Conservation (phyloP, 768 basidiomycete genomes). For the Collybia sordida region DNA sequence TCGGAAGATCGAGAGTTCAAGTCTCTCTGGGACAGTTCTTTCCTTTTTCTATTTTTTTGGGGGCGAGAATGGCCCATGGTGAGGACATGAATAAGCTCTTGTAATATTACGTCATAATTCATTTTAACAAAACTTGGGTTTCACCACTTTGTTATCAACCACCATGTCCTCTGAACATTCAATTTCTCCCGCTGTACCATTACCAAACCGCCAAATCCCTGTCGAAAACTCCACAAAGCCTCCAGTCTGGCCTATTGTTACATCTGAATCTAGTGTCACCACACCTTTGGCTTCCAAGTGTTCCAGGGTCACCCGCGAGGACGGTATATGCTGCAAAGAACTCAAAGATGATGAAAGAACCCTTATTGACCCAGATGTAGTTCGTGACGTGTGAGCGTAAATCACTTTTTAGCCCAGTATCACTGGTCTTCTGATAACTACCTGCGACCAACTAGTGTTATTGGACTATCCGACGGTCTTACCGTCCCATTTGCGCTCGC, state of each 20-base stretch:
- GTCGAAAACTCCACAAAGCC: slow-evolving; percentile 29
- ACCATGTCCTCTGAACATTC: no score
- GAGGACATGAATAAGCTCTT: no score
- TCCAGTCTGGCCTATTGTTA: slow-evolving; percentile 66
- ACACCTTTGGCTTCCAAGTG: slow-evolving; percentile 60
- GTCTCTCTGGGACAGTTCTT: slow-evolving; percentile 4
- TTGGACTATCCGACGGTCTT: slow-evolving; percentile 87
- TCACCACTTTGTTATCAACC: no score
- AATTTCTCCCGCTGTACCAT: background rate
- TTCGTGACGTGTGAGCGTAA: slow-evolving; percentile 76
- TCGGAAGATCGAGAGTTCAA: slow-evolving; percentile 10
- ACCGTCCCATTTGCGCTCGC: slow-evolving; percentile 92
- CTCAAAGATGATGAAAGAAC: slow-evolving; percentile 81
- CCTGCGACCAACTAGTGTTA: slow-evolving; percentile 50
- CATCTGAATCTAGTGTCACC: slow-evolving; percentile 33
- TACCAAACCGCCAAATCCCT: background rate
- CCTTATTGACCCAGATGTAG: slow-evolving; percentile 82
- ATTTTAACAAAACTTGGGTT: no score
- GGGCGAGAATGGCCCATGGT: background rate
- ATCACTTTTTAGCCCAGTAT: background rate
- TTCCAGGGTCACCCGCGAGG: slow-evolving; percentile 46
- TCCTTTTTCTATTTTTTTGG: background rate
- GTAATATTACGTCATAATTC: no score
- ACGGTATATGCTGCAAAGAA: slow-evolving; percentile 86
- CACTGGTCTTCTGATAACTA: background rate